Evolutionary conservation across 768 basidiomycete species (phyloP).

Genomic region (Lactifluus subvellereus): DNA sequence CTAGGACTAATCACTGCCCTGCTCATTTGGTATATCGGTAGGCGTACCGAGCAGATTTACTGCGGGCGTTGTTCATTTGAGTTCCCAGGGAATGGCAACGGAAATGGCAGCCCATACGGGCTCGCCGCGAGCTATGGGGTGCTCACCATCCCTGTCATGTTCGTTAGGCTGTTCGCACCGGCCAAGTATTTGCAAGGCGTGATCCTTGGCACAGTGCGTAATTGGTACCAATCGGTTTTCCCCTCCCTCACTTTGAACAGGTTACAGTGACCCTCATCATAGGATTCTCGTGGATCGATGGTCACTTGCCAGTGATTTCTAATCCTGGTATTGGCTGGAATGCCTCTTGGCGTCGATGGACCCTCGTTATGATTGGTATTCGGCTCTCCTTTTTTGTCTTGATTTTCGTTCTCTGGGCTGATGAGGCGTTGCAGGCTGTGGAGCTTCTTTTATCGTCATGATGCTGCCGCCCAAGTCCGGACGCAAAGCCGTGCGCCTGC

Average conservation of each 20-base stretch:
- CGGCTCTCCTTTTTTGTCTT: not conserved
- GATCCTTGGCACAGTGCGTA: slow-evolving; percentile 36
- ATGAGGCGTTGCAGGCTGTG: slow-evolving; percentile 34
- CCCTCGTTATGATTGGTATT: slow-evolving; percentile 46
- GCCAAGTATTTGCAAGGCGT: slow-evolving; percentile 35
- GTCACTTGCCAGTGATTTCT: slow-evolving; percentile 40
- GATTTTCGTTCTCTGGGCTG: not conserved
- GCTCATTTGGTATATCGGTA: slow-evolving; percentile 46
- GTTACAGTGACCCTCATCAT: slow-evolving; percentile 43
- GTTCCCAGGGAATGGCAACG: slow-evolving; percentile 36
- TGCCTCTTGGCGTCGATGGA: slow-evolving; percentile 47
- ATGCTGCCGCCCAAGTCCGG: slow-evolving; percentile 48
- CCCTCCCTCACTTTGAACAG: slow-evolving; percentile 25
- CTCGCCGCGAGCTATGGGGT: slow-evolving; percentile 44
- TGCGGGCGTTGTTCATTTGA: not conserved
- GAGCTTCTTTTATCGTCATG: slow-evolving; percentile 49
- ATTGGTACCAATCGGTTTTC: not conserved
- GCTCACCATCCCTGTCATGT: slow-evolving; percentile 42
- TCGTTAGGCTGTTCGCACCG: slow-evolving; percentile 43
- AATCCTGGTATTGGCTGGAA: slow-evolving; percentile 49
- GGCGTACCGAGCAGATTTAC: not conserved
- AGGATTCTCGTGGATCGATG: slow-evolving; percentile 56
- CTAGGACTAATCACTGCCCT: slow-evolving; percentile 43
- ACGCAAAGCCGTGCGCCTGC: slow-evolving; percentile 42
- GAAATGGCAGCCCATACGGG: slow-evolving; percentile 50